A percentile compares a stretch with the other conserved stretches of the same genome.
Evolutionary conservation across 805 yeast species (phyloP).

Genomic region (Metschnikowia rubicola): DNA sequence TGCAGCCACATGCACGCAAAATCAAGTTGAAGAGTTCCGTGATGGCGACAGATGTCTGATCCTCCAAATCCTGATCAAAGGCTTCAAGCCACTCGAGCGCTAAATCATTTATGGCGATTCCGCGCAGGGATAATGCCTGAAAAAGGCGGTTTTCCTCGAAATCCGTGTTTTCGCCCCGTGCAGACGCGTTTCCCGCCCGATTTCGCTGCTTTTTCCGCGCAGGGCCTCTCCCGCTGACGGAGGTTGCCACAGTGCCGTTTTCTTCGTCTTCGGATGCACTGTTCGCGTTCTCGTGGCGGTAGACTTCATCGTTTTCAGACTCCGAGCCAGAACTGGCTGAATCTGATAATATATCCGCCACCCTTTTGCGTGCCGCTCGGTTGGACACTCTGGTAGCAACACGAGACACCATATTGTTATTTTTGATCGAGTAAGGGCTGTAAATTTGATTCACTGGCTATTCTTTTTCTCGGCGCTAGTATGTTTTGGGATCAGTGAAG

Average conservation of each 20-base stretch:
- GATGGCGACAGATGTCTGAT: constrained; percentile 36
- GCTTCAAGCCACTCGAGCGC: constrained; percentile 39
- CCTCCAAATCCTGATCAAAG: constrained; percentile 22
- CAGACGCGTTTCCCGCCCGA: background rate
- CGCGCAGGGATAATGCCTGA: constrained; percentile 29
- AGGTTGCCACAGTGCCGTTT: background rate
- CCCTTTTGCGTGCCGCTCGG: background rate
- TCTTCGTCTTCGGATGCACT: background rate
- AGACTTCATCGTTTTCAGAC: background rate
- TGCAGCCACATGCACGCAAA: constrained; percentile 69
- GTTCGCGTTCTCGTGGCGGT: background rate
- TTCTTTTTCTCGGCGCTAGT: too few species aligned
- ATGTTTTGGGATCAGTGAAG: too few species aligned
- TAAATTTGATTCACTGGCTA: too few species aligned
- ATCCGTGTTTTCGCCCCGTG: constrained; percentile 7
- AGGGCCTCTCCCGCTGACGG: background rate
- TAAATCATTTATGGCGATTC: constrained; percentile 30
- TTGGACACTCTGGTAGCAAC: background rate
- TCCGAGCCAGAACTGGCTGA: background rate
- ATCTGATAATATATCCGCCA: background rate
- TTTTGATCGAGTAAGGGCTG: background rate
- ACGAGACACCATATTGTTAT: background rate
- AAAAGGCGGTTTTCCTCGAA: constrained; percentile 32
- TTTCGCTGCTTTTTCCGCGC: background rate
- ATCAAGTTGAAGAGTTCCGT: constrained; percentile 65